phyloP scores from a whole-genome alignment of 345 rosid genomes.

The Iberis pinnata region DNA sequence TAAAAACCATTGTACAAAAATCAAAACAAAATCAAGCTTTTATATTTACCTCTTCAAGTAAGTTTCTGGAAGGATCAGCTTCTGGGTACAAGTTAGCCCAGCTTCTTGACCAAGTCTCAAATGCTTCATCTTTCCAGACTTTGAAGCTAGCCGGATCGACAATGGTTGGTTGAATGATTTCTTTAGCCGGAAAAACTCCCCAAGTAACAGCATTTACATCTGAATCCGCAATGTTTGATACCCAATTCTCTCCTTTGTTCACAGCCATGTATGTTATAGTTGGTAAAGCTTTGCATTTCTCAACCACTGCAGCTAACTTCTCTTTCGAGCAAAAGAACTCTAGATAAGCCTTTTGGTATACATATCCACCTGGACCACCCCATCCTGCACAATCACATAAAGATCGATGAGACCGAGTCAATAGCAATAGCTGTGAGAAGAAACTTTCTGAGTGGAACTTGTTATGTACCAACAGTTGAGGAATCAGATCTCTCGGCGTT shows the following conservation, averaged over 20 bases:
- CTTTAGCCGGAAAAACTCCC: conserved; percentile 93
- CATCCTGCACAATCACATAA: conserved; percentile 49
- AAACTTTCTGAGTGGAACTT: too few relatives aligned
- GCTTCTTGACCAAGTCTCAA: conserved; percentile 83
- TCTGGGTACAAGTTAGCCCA: conserved; percentile 81
- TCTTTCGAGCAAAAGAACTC: conserved; percentile 90
- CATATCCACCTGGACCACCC: conserved; percentile 96
- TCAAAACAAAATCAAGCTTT: too few relatives aligned
- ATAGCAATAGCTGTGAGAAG: too few relatives aligned
- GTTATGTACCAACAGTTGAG: conserved; percentile 55
- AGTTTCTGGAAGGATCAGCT: conserved; percentile 50
- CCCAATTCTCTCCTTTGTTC: conserved; percentile 53
- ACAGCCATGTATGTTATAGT: conserved; percentile 62
- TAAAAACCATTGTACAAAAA: too few relatives aligned
- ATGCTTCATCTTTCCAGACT: conserved; percentile 98
- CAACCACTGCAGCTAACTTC: conserved; percentile 52
- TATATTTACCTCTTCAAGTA: conserved; percentile 65
- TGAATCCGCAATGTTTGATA: conserved; percentile 42
- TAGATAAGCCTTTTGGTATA: conserved; percentile 90
- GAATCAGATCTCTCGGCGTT: conserved; percentile 81
- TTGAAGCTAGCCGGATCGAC: conserved; percentile 92
- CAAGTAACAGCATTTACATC: conserved; percentile 91
- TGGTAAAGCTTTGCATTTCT: conserved; percentile 58
- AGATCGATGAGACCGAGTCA: too few relatives aligned
- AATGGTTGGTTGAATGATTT: conserved; percentile 88